phyloP scores from a whole-genome alignment of 768 basidiomycete genomes.

The Xerocomellus amylosporus region DNA sequence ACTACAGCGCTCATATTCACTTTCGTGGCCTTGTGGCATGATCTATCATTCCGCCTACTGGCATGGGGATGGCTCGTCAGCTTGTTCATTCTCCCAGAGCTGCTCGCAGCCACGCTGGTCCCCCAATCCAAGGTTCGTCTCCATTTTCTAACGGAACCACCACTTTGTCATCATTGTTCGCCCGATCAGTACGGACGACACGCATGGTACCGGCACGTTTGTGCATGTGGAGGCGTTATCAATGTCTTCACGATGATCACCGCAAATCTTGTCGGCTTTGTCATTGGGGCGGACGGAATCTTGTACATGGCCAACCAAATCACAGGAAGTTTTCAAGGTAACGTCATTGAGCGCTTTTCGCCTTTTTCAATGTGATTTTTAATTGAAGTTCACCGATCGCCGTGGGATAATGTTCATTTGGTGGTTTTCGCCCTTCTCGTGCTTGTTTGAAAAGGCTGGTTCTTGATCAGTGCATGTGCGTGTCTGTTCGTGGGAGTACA shows the following conservation, averaged over 20 bases:
- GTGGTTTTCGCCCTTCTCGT: not conserved
- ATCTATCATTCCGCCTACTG: slow-evolving; percentile 80
- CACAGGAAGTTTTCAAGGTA: slow-evolving; percentile 65
- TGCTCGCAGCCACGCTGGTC: slow-evolving; percentile 58
- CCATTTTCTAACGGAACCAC: not conserved
- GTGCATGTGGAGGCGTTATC: slow-evolving; percentile 75
- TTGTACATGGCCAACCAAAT: slow-evolving; percentile 62
- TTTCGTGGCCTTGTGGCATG: slow-evolving; percentile 98
- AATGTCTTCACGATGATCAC: slow-evolving; percentile 89
- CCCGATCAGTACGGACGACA: slow-evolving; percentile 55
- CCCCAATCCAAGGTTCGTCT: slow-evolving; percentile 58
- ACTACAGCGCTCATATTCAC: slow-evolving; percentile 85
- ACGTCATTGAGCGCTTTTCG: not conserved
- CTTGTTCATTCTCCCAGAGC: slow-evolving; percentile 86
- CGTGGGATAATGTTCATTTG: not conserved
- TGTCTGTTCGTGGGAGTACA: slow-evolving; percentile 82
- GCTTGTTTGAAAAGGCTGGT: slow-evolving; percentile 47
- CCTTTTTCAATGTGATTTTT: not conserved
- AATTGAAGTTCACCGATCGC: not conserved
- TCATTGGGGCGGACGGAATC: slow-evolving; percentile 81
- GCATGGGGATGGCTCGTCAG: slow-evolving; percentile 97
- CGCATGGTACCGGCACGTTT: slow-evolving; percentile 84
- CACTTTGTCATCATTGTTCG: not conserved
- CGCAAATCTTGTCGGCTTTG: slow-evolving; percentile 95
- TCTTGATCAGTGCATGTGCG: slow-evolving; percentile 55